phyloP scores from a whole-genome alignment of 768 basidiomycete genomes.

The Collybiopsis confluens region DNA sequence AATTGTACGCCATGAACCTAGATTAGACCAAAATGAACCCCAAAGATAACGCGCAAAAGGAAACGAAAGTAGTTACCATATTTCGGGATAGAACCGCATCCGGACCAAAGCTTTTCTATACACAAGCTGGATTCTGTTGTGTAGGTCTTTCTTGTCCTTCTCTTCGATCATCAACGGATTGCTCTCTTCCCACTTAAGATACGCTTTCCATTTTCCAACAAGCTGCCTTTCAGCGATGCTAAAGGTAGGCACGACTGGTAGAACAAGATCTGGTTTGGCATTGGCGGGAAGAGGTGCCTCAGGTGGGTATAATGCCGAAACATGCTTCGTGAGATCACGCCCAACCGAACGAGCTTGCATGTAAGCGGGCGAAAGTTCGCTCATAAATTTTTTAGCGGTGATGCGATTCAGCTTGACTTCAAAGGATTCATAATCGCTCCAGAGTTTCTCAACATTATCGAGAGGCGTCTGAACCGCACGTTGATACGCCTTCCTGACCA shows the following conservation, averaged over 20 bases:
- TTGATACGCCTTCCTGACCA: conserved; percentile 86
- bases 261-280: conserved; percentile 41
- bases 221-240: conserved; percentile 65
- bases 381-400: conserved; percentile 95
- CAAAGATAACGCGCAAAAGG: conserved; percentile 7
- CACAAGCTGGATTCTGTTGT: conserved; percentile 71
- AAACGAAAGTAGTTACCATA: conserved; percentile 57
- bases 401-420: conserved; percentile 87
- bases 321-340: conserved; percentile 71
- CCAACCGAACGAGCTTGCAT: conserved; percentile 93
- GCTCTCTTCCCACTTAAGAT: conserved; percentile 92
- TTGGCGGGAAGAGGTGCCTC: conserved; percentile 39
- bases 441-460: conserved; percentile 87
- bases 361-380: conserved; percentile 86
- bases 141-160: conserved; percentile 63
- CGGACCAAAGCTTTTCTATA: conserved; percentile 87
- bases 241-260: conserved; percentile 73
- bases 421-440: conserved; percentile 92
- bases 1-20: conserved; percentile 92
- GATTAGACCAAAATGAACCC: not conserved
- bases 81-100: conserved; percentile 93
- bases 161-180: conserved; percentile 93
- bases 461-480: conserved; percentile 92
- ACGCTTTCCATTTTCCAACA: conserved; percentile 86
- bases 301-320: conserved; percentile 55